Conservation (phyloP, 495 filamentous ascomycete genomes). For the Penicillium canescens region DNA sequence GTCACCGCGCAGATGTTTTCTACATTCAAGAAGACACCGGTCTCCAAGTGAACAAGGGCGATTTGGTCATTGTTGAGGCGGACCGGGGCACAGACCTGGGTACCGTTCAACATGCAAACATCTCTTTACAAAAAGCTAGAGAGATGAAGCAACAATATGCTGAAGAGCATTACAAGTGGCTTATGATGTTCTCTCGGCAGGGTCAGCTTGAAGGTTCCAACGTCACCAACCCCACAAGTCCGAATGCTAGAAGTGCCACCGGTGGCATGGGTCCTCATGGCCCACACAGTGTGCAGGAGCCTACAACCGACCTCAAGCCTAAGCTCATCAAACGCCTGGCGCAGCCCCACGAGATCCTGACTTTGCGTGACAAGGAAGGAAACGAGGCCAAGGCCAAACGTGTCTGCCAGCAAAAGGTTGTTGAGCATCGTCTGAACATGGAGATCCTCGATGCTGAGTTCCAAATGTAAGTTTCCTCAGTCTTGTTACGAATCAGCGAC, state of each 20-base stretch:
- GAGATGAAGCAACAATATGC: slow-evolving; percentile 84
- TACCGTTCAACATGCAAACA: slow-evolving; percentile 82
- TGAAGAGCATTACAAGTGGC: slow-evolving; percentile 92
- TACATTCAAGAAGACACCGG: slow-evolving; percentile 95
- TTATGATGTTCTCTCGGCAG: slow-evolving; percentile 92
- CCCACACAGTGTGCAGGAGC: slow-evolving; percentile 71
- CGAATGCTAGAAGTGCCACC: slow-evolving; percentile 60
- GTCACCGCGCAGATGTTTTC: slow-evolving; percentile 89
- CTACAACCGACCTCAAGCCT: slow-evolving; percentile 80
- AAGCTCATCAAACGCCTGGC: slow-evolving; percentile 95
- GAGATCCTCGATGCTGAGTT: slow-evolving; percentile 99
- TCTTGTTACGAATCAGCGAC: not conserved
- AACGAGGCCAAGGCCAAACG: slow-evolving; percentile 97
- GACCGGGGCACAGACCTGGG: slow-evolving; percentile 95
- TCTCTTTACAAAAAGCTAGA: slow-evolving; percentile 81
- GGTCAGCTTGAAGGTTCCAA: slow-evolving; percentile 62
- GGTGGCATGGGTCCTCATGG: slow-evolving; percentile 73
- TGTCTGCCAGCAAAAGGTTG: slow-evolving; percentile 92
- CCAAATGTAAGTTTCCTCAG: slow-evolving; percentile 73
- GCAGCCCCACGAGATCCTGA: slow-evolving; percentile 83
- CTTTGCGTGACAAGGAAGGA: slow-evolving; percentile 90
- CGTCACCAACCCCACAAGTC: slow-evolving; percentile 47
- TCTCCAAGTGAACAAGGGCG: slow-evolving; percentile 82
- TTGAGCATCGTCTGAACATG: slow-evolving; percentile 93
- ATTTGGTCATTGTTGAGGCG: slow-evolving; percentile 95